Base-by-base conservation (phyloP, 2,329 filamentous ascomycete genomes). In the Penicillium sp. region DNA sequence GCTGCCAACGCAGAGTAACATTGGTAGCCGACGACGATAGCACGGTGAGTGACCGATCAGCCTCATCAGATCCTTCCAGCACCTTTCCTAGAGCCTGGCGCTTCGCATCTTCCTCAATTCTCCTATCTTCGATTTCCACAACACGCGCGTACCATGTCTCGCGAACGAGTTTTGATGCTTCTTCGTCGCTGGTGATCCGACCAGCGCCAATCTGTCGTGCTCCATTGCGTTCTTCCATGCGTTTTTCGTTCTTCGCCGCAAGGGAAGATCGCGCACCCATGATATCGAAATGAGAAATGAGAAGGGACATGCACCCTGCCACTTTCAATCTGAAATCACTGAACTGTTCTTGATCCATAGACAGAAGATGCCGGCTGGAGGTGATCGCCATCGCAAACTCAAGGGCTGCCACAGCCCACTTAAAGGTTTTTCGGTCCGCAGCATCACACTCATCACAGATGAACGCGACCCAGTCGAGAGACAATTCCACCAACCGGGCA, bases 301-400 rank as follows among this genome's bases (percentile, higher is more conserved):
- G 82, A 25, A 99, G 83, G 21, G 91, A 93, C 94, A 99, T 99
- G 75, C 94, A 99, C 0, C 93, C 93, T 9, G 92, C 92, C 6
- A 99, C 94, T 75, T 97, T 97, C 57, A 86, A 82, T 44, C 93
- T 86, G 61, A 99, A 80, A 62, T 83, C 87, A 6, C 87, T 84
- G 72, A 96, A 99, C 70, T 99, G 93, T 41, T 89, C 85, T 58
- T 96, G 91, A 41, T 89, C 91, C 59, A 99, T 86, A 0, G 89
- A 90, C n/a, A 99, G 78, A 48, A 99, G 96, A 68, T 96, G 93
- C 58, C 93, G 88, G 12, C 94, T 94, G 52, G 91, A 86, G 0
- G 94, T 99, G 89, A 97, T 97, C 65, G 89, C 87, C 92, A 97
- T 97, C 53, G 93, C 91, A 72, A 97, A 96, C 72, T 99, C 94